These are phyloP conservation scores for Mycena haematopus DNA, from an alignment of 768 basidiomycete genomes.

Conservation along the genomic window DNA sequence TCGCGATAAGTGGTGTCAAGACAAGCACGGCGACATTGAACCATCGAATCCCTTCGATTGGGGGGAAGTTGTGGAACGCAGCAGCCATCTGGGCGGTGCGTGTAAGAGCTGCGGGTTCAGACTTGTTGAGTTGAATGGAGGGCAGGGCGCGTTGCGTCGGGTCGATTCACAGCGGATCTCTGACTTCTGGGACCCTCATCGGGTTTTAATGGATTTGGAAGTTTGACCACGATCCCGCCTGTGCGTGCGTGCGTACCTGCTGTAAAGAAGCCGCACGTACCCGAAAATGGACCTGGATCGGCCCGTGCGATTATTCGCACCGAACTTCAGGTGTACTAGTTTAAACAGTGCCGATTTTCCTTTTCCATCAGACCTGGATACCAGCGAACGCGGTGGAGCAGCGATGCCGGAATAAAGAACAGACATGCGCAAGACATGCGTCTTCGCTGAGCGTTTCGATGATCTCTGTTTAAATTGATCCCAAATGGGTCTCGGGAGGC, in stretches of 20 bases:
- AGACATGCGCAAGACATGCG: not conserved
- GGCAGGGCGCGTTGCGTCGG: constrained; percentile 23
- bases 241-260: constrained; percentile 6
- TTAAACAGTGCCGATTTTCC: constrained; percentile 15
- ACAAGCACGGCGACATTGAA: constrained; percentile 77
- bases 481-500: not conserved
- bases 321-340: constrained; percentile 16
- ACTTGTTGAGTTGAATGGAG: not conserved
- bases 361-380: constrained; percentile 3
- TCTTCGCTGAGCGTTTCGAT: not conserved
- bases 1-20: constrained; percentile 70
- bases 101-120: not conserved
- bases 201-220: constrained; percentile 25
- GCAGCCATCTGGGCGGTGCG: constrained; percentile 8
- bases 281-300: constrained; percentile 24
- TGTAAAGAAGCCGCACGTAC: constrained; percentile 22
- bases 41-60: constrained; percentile 68
- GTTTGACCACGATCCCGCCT: constrained; percentile 23
- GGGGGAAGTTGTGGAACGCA: constrained; percentile 46
- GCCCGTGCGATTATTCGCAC: constrained; percentile 21
- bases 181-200: constrained; percentile 26
- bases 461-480: not conserved
- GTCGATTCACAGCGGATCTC: constrained; percentile 27
- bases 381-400: not conserved
- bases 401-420: constrained; percentile 1